A percentile compares a stretch with the other conserved stretches of the same genome.
phyloP scores from a whole-genome alignment of 805 yeast species.

The Peterozyma toletana region DNA sequence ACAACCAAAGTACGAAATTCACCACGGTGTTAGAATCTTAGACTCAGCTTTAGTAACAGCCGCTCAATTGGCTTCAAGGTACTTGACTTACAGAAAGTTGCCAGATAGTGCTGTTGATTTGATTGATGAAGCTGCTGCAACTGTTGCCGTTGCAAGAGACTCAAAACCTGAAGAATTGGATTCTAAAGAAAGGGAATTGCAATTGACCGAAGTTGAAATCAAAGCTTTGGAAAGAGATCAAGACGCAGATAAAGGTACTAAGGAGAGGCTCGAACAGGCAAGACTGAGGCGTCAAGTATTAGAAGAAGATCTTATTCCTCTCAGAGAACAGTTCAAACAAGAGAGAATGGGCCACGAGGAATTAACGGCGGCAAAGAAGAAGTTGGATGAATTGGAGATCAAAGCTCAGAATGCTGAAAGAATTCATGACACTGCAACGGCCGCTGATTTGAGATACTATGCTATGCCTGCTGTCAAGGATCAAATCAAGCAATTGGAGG shows the following conservation, averaged over 20 bases:
- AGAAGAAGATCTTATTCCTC: slow-evolving; percentile 79
- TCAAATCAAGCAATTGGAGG: slow-evolving; percentile 70
- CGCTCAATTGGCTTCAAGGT: slow-evolving; percentile 90
- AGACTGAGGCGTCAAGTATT: slow-evolving; percentile 72
- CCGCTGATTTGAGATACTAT: slow-evolving; percentile 93
- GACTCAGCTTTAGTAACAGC: slow-evolving; percentile 94
- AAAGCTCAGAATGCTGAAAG: slow-evolving; percentile 97
- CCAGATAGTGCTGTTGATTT: slow-evolving; percentile 97
- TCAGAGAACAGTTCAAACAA: slow-evolving; percentile 76
- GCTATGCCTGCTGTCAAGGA: slow-evolving; percentile 90
- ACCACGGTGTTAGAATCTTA: slow-evolving; percentile 93
- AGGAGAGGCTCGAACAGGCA: slow-evolving; percentile 79
- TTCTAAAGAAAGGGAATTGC: slow-evolving; percentile 85
- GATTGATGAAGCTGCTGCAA: slow-evolving; percentile 93
- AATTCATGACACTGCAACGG: slow-evolving; percentile 88
- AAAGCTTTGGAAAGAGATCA: slow-evolving; percentile 95
- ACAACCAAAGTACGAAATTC: slow-evolving; percentile 92
- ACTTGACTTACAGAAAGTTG: slow-evolving; percentile 87
- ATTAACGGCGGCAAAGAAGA: slow-evolving; percentile 81
- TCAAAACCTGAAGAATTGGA: slow-evolving; percentile 97
- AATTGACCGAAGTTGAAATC: slow-evolving; percentile 89
- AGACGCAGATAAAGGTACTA: slow-evolving; percentile 75
- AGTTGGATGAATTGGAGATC: slow-evolving; percentile 84
- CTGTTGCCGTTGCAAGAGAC: slow-evolving; percentile 97
- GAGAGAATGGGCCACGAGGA: slow-evolving; percentile 91